These are phyloP conservation scores for Lumnitzera littorea DNA, from an alignment of 345 rosid species.

Conservation along the genomic window DNA sequence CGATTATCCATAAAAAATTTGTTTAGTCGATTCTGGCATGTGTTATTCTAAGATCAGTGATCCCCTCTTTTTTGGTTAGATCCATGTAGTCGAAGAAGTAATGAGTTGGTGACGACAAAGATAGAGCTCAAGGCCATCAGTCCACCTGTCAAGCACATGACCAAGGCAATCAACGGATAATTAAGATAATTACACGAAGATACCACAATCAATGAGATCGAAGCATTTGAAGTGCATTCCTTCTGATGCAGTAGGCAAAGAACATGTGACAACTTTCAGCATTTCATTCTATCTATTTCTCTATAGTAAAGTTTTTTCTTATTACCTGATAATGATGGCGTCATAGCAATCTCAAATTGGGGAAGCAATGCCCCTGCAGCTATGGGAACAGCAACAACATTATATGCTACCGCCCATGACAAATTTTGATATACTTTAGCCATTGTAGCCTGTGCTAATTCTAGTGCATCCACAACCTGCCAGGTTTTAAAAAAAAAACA, in stretches of 20 bases:
- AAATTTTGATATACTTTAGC: slow-evolving; percentile 83
- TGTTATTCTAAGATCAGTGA: background rate
- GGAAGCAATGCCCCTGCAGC: slow-evolving; percentile 92
- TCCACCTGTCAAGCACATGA: slow-evolving; percentile 46
- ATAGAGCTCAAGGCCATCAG: slow-evolving; percentile 92
- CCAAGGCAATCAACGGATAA: background rate
- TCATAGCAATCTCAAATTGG: slow-evolving; percentile 75
- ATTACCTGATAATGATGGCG: slow-evolving; percentile 86
- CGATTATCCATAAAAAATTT: background rate
- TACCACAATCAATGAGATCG: too few relatives aligned
- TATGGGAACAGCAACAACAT: slow-evolving; percentile 70
- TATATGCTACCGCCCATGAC: slow-evolving; percentile 85
- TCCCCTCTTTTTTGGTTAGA: slow-evolving; percentile 20
- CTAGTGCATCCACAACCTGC: slow-evolving; percentile 77
- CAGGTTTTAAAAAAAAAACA: background rate
- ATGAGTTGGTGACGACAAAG: slow-evolving; percentile 78
- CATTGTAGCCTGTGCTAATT: slow-evolving; percentile 88
- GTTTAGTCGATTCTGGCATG: background rate
- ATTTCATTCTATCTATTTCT: too few relatives aligned
- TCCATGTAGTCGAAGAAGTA: slow-evolving; percentile 62
- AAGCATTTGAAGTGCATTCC: too few relatives aligned
- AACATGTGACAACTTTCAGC: too few relatives aligned
- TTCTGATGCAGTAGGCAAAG: too few relatives aligned
- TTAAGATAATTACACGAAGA: too few relatives aligned
- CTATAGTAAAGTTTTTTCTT: background rate